These are phyloP conservation scores for Xylariales sp. DNA, from an alignment of 2,329 filamentous ascomycete genomes.

Conservation along the genomic window DNA sequence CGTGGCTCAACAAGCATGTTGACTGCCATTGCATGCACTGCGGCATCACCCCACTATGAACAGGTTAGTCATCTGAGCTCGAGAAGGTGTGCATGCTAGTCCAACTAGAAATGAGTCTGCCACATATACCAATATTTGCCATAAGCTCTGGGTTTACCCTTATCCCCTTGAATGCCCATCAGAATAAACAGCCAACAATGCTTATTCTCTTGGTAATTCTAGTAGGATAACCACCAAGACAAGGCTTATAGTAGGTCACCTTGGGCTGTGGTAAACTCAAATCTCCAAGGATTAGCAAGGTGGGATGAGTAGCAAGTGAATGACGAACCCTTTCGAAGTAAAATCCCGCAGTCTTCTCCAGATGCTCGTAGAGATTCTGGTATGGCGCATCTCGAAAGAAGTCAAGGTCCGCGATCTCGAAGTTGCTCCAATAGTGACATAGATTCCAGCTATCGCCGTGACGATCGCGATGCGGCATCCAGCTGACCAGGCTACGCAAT, in stretches of 20 bases:
- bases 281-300: not conserved
- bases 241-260: too few species aligned
- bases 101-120: too few species aligned
- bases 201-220: not conserved
- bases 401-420: slow-evolving; percentile 41
- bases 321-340: slow-evolving; percentile 36
- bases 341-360: slow-evolving; percentile 37
- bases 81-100: too few species aligned
- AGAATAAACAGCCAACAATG: too few species aligned
- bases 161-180: too few species aligned
- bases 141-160: too few species aligned
- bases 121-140: too few species aligned
- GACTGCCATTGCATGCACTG: slow-evolving; percentile 37
- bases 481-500: slow-evolving; percentile 30
- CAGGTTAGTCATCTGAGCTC: not conserved
- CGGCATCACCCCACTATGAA: slow-evolving; percentile 37
- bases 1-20: slow-evolving; percentile 34
- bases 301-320: not conserved
- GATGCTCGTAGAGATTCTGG: slow-evolving; percentile 33
- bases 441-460: slow-evolving; percentile 37
- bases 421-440: slow-evolving; percentile 44
- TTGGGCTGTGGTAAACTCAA: not conserved
- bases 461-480: slow-evolving; percentile 31
- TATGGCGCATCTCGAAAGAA: slow-evolving; percentile 36
- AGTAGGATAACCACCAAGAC: too few species aligned